phyloP scores from a whole-genome alignment of 495 filamentous ascomycete species.

The Trichoderma virens region DNA sequence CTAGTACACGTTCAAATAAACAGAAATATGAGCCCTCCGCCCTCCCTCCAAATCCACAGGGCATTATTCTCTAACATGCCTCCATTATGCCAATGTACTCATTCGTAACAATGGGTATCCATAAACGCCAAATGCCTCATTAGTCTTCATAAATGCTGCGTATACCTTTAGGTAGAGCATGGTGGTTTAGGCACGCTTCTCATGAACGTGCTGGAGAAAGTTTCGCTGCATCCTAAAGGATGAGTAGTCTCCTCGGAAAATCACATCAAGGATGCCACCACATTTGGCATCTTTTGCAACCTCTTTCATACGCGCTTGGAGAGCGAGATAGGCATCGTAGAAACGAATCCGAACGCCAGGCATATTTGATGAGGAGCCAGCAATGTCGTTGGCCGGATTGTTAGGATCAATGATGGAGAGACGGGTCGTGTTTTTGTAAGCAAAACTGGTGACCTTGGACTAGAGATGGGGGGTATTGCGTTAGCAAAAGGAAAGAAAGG shows the following conservation, averaged over 20 bases:
- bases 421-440: constrained; percentile 43
- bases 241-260: constrained; percentile 66
- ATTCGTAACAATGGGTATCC: constrained; percentile 2
- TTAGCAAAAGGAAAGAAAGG: constrained; percentile 16
- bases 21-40: not conserved
- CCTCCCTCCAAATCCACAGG: not conserved
- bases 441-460: constrained; percentile 25
- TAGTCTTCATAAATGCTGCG: not conserved
- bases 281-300: constrained; percentile 20
- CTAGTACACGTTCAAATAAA: not conserved
- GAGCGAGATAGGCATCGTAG: constrained; percentile 45
- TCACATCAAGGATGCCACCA: constrained; percentile 53
- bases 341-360: constrained; percentile 56
- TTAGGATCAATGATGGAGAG: constrained; percentile 88
- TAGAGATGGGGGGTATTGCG: constrained; percentile 15
- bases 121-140: constrained; percentile 10
- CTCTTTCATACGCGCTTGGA: constrained; percentile 51
- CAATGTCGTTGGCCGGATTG: constrained; percentile 71
- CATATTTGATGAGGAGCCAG: constrained; percentile 67
- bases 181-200: not conserved
- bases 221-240: constrained; percentile 57
- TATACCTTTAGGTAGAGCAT: not conserved
- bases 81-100: not conserved
- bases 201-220: constrained; percentile 25
- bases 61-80: not conserved